phyloP scores from a whole-genome alignment of 805 yeast genomes.

The Barnettozyma populi region DNA sequence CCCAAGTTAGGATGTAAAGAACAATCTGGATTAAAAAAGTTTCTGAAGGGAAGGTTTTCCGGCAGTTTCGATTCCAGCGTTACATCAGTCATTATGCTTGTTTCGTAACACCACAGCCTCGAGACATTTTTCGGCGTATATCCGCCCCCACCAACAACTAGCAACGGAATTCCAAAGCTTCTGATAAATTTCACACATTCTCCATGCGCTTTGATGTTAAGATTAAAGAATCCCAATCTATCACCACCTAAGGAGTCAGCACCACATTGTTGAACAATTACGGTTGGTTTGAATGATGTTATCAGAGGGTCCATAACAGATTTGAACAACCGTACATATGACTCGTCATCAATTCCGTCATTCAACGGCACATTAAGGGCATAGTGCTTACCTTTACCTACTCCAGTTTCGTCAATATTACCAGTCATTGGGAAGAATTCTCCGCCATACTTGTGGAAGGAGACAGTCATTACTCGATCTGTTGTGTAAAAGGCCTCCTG shows the following conservation, averaged over 20 bases:
- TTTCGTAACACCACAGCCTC: slow-evolving; percentile 90
- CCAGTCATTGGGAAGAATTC: slow-evolving; percentile 95
- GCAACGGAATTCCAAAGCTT: slow-evolving; percentile 79
- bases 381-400: slow-evolving; percentile 78
- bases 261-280: slow-evolving; percentile 96
- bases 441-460: slow-evolving; percentile 81
- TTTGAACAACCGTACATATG: slow-evolving; percentile 37
- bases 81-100: slow-evolving; percentile 80
- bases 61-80: slow-evolving; percentile 60
- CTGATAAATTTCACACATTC: slow-evolving; percentile 89
- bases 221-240: slow-evolving; percentile 90
- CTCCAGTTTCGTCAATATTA: slow-evolving; percentile 76
- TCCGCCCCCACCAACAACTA: slow-evolving; percentile 98
- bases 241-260: slow-evolving; percentile 97
- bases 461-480: slow-evolving; percentile 85
- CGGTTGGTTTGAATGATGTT: slow-evolving; percentile 89
- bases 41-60: slow-evolving; percentile 52
- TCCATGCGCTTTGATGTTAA: slow-evolving; percentile 92
- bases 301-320: slow-evolving; percentile 88
- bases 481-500: slow-evolving; percentile 92
- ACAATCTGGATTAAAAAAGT: slow-evolving; percentile 56
- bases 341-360: slow-evolving; percentile 90
- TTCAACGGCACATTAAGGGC: slow-evolving; percentile 81
- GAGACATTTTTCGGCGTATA: slow-evolving; percentile 97
- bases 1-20: slow-evolving; percentile 76